phyloP scores from a whole-genome alignment of 1,284 basidiomycete genomes.

The Sporisorium graminicola region DNA sequence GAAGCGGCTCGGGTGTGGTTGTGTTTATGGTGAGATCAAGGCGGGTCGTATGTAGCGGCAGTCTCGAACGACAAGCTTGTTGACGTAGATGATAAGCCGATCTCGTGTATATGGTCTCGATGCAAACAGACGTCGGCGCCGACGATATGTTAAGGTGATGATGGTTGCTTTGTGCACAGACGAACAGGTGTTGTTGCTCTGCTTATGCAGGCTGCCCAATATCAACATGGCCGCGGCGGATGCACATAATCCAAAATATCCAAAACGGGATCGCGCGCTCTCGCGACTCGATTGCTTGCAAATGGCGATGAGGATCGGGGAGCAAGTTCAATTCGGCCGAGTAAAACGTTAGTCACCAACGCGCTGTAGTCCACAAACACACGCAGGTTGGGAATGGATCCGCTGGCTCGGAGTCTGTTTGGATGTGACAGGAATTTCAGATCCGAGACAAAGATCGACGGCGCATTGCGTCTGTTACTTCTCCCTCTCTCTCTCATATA shows the following conservation, averaged over 20 bases:
- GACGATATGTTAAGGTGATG: slow-evolving; percentile 3
- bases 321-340: slow-evolving; percentile 15
- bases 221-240: not conserved
- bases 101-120: not conserved
- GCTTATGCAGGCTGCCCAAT: slow-evolving; percentile 15
- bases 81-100: not conserved
- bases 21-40: not conserved
- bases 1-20: not conserved
- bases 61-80: not conserved
- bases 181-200: slow-evolving; percentile 12
- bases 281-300: slow-evolving; percentile 22
- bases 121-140: not conserved
- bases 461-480: slow-evolving; percentile 23
- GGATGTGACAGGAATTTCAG: not conserved
- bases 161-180: slow-evolving; percentile 2
- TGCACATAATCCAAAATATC: slow-evolving; percentile 13
- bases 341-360: not conserved
- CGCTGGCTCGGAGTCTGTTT: slow-evolving; percentile 7
- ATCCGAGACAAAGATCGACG: slow-evolving; percentile 46
- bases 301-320: slow-evolving; percentile 15
- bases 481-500: too few relatives aligned
- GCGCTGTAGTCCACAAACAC: not conserved
- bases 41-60: not conserved
- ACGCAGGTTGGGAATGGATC: too few relatives aligned
- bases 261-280: slow-evolving; percentile 24